phyloP scores from a whole-genome alignment of 169 alveolate species.

The Eimeria praecox region DNA sequence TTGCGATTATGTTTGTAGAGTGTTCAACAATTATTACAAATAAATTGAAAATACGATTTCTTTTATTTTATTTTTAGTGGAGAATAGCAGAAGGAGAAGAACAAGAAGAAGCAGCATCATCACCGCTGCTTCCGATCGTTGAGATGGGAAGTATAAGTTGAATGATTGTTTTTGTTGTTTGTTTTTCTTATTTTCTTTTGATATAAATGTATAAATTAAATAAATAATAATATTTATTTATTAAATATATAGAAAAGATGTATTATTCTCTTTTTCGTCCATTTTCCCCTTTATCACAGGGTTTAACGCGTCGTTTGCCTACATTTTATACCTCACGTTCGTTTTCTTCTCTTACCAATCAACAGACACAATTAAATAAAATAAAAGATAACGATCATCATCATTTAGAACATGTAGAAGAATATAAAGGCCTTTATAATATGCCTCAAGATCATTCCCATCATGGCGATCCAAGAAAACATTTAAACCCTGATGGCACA shows the following conservation, averaged over 20 bases:
- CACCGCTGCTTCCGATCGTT: background rate
- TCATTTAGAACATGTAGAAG: slow-evolving; percentile 1
- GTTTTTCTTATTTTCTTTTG: background rate
- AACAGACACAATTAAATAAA: no score
- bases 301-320: background rate
- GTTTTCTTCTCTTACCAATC: no score
- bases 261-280: background rate
- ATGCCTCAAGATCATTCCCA: slow-evolving; percentile 69
- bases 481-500: slow-evolving; percentile 90
- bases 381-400: no score
- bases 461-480: slow-evolving; percentile 93
- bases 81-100: background rate
- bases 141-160: background rate
- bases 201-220: background rate
- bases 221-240: background rate
- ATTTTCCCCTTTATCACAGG: background rate
- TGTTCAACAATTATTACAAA: background rate
- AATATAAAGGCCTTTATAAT: slow-evolving; percentile 2
- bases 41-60: background rate
- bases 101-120: background rate
- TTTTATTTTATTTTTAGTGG: background rate
- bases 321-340: no score
- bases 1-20: background rate
- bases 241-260: background rate
- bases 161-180: background rate